These are phyloP conservation scores for Lagerstroemia speciosa DNA, from an alignment of 345 rosid species.

Conservation along the genomic window DNA sequence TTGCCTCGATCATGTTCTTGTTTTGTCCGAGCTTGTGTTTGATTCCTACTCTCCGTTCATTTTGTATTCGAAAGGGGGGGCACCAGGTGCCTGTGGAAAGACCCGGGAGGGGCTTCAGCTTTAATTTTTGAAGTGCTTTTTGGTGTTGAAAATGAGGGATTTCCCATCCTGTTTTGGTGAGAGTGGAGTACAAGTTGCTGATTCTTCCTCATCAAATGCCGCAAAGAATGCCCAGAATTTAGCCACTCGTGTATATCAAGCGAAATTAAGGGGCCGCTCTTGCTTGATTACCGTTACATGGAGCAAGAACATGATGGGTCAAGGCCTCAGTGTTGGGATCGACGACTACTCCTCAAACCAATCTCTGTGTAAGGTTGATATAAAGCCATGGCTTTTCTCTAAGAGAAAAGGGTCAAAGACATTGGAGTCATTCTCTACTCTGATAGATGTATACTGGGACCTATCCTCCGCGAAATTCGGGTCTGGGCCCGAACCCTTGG, in stretches of 20 bases:
- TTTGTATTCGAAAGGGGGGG: slow-evolving; percentile 22
- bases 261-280: slow-evolving; percentile 50
- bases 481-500: slow-evolving; percentile 79
- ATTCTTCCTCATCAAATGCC: slow-evolving; percentile 59
- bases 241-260: slow-evolving; percentile 65
- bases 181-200: slow-evolving; percentile 80
- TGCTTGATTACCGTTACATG: slow-evolving; percentile 72
- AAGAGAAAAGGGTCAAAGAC: slow-evolving; percentile 87
- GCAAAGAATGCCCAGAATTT: slow-evolving; percentile 62
- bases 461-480: slow-evolving; percentile 76
- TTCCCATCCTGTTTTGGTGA: slow-evolving; percentile 96
- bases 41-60: slow-evolving; percentile 9
- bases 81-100: slow-evolving; percentile 27
- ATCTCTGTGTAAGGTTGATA: slow-evolving; percentile 81
- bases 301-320: slow-evolving; percentile 95
- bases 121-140: slow-evolving; percentile 8
- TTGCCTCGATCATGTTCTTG: slow-evolving; percentile 4
- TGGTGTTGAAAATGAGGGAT: slow-evolving; percentile 58
- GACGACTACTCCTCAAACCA: slow-evolving; percentile 68
- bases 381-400: slow-evolving; percentile 90
- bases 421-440: slow-evolving; percentile 59
- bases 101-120: slow-evolving; percentile 7
- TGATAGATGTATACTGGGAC: slow-evolving; percentile 76
- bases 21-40: slow-evolving; percentile 3
- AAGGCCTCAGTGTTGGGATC: slow-evolving; percentile 59